Evolutionary conservation across 2,329 filamentous ascomycete species (phyloP).

Genomic region (Triangularia verruculosa): DNA sequence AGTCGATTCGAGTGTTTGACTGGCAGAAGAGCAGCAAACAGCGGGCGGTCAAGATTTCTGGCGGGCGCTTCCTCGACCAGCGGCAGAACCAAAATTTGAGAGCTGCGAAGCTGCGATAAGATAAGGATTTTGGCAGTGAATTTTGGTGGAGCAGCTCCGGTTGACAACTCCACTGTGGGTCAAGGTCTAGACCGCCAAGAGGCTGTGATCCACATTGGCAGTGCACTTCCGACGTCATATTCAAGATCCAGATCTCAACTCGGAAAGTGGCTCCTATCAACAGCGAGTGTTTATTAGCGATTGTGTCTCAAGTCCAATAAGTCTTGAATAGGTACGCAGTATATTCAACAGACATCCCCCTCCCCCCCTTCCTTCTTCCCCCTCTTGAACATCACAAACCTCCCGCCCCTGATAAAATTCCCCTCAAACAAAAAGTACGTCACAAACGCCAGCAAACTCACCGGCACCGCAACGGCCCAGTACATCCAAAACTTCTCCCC

Average conservation of each 20-base stretch:
- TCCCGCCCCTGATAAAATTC: not conserved
- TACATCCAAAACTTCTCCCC: slow-evolving; percentile 1
- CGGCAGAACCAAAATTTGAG: slow-evolving; percentile 13
- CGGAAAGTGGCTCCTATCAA: not conserved
- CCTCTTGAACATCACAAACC: not conserved
- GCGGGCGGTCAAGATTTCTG: not conserved
- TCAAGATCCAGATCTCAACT: not conserved
- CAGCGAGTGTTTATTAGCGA: not conserved
- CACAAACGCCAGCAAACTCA: not conserved
- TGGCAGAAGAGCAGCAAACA: not conserved
- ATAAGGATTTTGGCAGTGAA: slow-evolving; percentile 16
- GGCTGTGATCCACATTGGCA: not conserved
- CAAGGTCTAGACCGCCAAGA: not conserved
- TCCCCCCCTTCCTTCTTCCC: not conserved
- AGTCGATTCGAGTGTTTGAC: not conserved
- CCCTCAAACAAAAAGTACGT: not conserved
- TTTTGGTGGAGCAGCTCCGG: not conserved
- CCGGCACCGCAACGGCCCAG: not conserved
- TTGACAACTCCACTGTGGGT: not conserved
- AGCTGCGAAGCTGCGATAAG: slow-evolving; percentile 20
- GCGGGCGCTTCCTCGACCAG: not conserved
- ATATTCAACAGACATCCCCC: not conserved
- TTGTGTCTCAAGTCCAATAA: not conserved
- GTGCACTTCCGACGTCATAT: slow-evolving; percentile 3
- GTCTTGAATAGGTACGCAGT: not conserved